A percentile compares a stretch with the other conserved stretches of the same genome.
These are phyloP conservation scores for Jaltomata sinuosa DNA, from an alignment of 257 asterid species.

Conservation along the genomic window DNA sequence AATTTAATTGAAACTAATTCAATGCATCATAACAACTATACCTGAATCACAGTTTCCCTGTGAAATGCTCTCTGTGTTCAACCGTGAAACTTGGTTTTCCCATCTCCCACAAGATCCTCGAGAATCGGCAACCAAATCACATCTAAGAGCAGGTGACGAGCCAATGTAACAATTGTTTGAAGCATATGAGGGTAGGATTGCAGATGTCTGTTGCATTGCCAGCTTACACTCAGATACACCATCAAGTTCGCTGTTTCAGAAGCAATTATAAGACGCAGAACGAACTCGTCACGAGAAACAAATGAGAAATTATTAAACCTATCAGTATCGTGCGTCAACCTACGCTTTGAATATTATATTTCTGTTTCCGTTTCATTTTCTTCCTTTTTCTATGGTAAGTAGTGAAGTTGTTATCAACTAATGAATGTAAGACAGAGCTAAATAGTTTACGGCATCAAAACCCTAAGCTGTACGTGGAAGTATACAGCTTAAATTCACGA, in stretches of 20 bases:
- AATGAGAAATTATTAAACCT: not conserved
- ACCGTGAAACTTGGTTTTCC: constrained; percentile 5
- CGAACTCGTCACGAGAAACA: not conserved
- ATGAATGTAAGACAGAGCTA: not conserved
- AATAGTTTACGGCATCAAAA: not conserved
- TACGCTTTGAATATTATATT: not conserved
- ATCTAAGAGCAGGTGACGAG: constrained; percentile 1
- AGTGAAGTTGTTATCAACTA: not conserved
- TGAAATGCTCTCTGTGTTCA: constrained; percentile 7
- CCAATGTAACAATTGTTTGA: not conserved
- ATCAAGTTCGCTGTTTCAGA: constrained; percentile 20
- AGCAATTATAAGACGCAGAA: not conserved
- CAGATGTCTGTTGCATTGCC: constrained; percentile 8
- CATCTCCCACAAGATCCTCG: constrained; percentile 9
- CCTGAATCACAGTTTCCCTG: constrained; percentile 15
- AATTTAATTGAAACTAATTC: not conserved
- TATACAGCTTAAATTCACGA: not conserved
- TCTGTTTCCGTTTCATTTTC: not conserved
- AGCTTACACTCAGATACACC: constrained; percentile 11
- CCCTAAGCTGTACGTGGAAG: not conserved
- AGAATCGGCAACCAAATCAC: constrained; percentile 1
- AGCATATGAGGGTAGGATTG: not conserved
- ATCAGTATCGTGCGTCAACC: not conserved
- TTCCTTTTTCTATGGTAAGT: not conserved
- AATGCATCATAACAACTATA: not conserved